phyloP scores from a whole-genome alignment of 2,329 filamentous ascomycete species.

The Colletotrichum horii region DNA sequence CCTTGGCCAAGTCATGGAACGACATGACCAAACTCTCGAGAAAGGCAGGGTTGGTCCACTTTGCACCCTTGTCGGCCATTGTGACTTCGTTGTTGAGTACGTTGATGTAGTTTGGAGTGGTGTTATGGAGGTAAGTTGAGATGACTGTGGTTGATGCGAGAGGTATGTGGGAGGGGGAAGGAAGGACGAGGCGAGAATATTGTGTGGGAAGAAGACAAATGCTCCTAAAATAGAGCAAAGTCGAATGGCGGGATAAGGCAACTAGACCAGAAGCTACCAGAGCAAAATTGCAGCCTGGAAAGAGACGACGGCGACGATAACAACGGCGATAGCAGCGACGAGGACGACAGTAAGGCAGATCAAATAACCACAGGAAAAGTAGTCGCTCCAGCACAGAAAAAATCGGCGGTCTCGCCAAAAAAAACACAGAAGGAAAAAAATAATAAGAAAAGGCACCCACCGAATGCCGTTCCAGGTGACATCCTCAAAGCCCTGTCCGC shows the following conservation, averaged over 20 bases:
- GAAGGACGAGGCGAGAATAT: neutral
- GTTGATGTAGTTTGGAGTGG: neutral
- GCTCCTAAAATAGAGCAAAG: conserved; percentile 24
- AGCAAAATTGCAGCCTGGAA: too few species aligned
- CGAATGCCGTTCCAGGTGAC: conserved; percentile 1
- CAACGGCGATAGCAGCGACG: neutral
- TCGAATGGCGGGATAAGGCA: conserved; percentile 3
- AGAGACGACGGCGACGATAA: neutral
- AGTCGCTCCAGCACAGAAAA: neutral
- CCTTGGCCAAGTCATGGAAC: conserved; percentile 34
- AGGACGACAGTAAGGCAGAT: neutral
- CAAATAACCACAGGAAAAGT: neutral
- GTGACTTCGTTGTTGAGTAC: neutral
- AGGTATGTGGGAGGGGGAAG: neutral
- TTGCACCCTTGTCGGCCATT: conserved; percentile 13
- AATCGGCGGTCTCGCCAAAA: neutral
- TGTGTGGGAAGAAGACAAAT: neutral
- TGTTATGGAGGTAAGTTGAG: neutral
- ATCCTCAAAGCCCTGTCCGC: neutral
- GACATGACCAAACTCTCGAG: conserved; percentile 37
- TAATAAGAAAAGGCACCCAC: neutral
- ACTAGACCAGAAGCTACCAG: neutral
- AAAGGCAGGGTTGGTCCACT: conserved; percentile 38
- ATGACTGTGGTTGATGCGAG: neutral
- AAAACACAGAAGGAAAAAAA: neutral